Percentiles rank a stretch among this genome's conserved stretches.
Conservation (phyloP, 1,139 yeast species). For the Lodderomyces margitis region DNA sequence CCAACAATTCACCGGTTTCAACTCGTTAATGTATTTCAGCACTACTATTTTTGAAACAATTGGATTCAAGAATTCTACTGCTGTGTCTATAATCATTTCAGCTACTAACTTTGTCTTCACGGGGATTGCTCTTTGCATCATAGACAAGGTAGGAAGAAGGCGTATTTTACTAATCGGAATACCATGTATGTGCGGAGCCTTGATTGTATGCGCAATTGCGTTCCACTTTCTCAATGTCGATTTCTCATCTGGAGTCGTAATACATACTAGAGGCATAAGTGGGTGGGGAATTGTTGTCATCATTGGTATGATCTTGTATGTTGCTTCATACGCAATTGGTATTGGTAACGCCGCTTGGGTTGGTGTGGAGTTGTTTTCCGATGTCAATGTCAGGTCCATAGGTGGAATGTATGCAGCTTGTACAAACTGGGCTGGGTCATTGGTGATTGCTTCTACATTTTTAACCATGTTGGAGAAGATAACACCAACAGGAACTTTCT, state of each 20-base stretch:
- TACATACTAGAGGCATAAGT: slow-evolving; percentile 49
- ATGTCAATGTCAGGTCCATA: slow-evolving; percentile 80
- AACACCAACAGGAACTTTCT: slow-evolving; percentile 93
- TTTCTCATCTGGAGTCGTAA: slow-evolving; percentile 49
- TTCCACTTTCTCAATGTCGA: slow-evolving; percentile 75
- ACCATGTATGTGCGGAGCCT: slow-evolving; percentile 77
- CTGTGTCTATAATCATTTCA: slow-evolving; percentile 89
- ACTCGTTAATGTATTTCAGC: slow-evolving; percentile 90
- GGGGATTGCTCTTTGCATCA: slow-evolving; percentile 73
- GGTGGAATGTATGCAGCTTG: slow-evolving; percentile 94
- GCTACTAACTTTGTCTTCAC: slow-evolving; percentile 92
- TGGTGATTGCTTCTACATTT: slow-evolving; percentile 86
- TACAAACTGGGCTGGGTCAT: slow-evolving; percentile 93
- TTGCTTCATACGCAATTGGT: slow-evolving; percentile 89
- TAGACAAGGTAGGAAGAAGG: slow-evolving; percentile 86
- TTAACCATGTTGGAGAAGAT: slow-evolving; percentile 90
- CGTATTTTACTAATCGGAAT: slow-evolving; percentile 68
- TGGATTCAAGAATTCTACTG: slow-evolving; percentile 83
- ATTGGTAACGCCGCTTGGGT: slow-evolving; percentile 99
- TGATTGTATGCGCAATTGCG: slow-evolving; percentile 79
- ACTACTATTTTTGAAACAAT: slow-evolving; percentile 86
- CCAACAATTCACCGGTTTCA: slow-evolving; percentile 94
- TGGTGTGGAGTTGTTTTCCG: slow-evolving; percentile 91
- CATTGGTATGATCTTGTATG: slow-evolving; percentile 79
- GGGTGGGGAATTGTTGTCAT: slow-evolving; percentile 89